Evolutionary conservation across 306 rosid species (phyloP), one percentile per base, ranked within the genome.

Genomic region (Comarum palustre): DNA sequence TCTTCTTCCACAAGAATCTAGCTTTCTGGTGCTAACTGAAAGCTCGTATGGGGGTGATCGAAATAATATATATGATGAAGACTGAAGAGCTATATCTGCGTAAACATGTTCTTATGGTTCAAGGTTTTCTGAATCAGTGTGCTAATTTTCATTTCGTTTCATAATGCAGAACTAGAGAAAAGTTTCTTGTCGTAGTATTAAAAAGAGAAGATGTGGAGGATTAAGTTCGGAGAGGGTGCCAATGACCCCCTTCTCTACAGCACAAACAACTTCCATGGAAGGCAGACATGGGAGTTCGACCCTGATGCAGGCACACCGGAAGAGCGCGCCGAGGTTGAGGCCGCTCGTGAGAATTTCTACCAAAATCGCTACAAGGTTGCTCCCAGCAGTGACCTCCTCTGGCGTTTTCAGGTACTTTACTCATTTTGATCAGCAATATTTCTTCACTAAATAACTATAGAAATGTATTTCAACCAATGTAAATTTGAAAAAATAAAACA

Each of bases 241-340:
- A 76, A 73, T 19, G 82, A 79, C 24, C 75, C 82, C 0, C 54
- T 81, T 76, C 39, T 90, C 46, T 90, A 42, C 78, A 79, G 82
- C 66, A 79, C 82, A 45, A 79, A 79, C 75, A 68, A 73, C 75
- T 79, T 79, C 42, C 51, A 47, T 5, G 82, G 82, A 22, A 79
- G 82, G 60, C 82, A 79, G 66, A 79, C 51, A 71, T 77, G 68
- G 63, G 72, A 77, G 72, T 77, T 62, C 39, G 72, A 77, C 36
- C 72, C 81, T 1, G 61, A 77, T 15, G 75, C 75, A 19, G 80
- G 76, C 9, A 77, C 75, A 1, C 65, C 71, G 8, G 80, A 77
- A 58, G 67, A 71, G 66, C 68, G 76, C 34, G 76, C 76, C 19
- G 58, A 77, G 64, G 71, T 77, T 15, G 81, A 77, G 22, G 81